Evolutionary conservation across 192 early-diverging fungal species (phyloP).

Genomic region (Gonapodya prolifera): DNA sequence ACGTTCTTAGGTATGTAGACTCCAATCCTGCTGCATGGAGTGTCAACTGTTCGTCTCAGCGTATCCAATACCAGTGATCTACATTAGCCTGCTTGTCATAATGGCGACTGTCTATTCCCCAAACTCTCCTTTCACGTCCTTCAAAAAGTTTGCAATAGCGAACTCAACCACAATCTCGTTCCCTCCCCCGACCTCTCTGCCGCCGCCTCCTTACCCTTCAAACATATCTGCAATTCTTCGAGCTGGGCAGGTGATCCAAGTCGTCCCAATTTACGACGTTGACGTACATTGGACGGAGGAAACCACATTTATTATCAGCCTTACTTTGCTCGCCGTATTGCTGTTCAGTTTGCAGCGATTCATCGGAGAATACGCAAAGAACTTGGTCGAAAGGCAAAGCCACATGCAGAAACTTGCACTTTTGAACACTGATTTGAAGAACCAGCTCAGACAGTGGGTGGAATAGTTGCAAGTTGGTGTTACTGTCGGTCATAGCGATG

Average conservation of each 20-base stretch:
- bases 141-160: neutral
- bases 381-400: slow-evolving; percentile 16
- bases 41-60: neutral
- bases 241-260: too few relatives aligned
- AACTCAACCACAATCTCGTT: neutral
- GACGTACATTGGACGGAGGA: slow-evolving; percentile 8
- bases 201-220: neutral
- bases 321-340: slow-evolving; percentile 9
- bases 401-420: slow-evolving; percentile 15
- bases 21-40: neutral
- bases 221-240: slow-evolving; percentile 1
- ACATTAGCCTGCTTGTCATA: neutral
- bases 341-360: slow-evolving; percentile 19
- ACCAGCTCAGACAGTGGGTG: slow-evolving; percentile 13
- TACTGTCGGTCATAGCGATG: neutral
- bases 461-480: slow-evolving; percentile 4
- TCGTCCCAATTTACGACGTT: neutral
- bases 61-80: neutral
- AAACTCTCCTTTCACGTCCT: neutral
- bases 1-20: slow-evolving; percentile 16
- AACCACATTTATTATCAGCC: slow-evolving; percentile 17
- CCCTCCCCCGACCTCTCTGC: neutral
- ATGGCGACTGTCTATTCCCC: neutral
- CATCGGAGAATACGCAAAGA: slow-evolving; percentile 22
- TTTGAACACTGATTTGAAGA: slow-evolving; percentile 22